Conservation (phyloP, 1,284 basidiomycete species). For the Macrocybe sp. region DNA sequence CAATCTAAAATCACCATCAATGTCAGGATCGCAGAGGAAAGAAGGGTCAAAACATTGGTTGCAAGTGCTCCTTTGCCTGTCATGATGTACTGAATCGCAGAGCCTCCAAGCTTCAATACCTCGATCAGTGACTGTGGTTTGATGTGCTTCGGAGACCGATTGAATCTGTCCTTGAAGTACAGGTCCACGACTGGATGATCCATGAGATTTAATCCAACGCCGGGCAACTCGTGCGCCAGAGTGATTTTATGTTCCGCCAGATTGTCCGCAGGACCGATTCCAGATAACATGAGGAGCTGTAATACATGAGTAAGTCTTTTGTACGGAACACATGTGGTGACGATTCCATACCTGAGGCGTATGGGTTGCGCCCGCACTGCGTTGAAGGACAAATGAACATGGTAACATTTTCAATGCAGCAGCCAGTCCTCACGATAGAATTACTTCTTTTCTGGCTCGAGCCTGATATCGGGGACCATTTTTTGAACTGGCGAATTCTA, state of each 20-base stretch:
- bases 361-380: constrained; percentile 61
- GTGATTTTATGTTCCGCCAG: constrained; percentile 27
- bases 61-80: constrained; percentile 21
- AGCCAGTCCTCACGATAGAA: constrained; percentile 46
- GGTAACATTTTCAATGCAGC: not conserved
- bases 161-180: constrained; percentile 48
- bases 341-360: constrained; percentile 47
- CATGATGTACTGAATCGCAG: constrained; percentile 38
- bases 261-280: constrained; percentile 31
- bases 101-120: constrained; percentile 26
- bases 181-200: constrained; percentile 36
- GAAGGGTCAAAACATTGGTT: constrained; percentile 41
- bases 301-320: not conserved
- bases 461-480: constrained; percentile 37
- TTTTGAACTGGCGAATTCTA: constrained; percentile 46
- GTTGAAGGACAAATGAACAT: not conserved
- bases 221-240: constrained; percentile 30
- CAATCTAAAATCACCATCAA: constrained; percentile 33
- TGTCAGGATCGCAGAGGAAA: constrained; percentile 11
- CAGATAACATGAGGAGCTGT: constrained; percentile 61
- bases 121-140: constrained; percentile 31
- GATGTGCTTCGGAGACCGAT: constrained; percentile 35
- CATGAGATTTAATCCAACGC: constrained; percentile 33
- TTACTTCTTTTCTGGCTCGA: constrained; percentile 47
- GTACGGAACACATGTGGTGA: not conserved